Evolutionary conservation across 1,284 basidiomycete genomes (phyloP).

Genomic region (Erythrobasidium hasegawianum): DNA sequence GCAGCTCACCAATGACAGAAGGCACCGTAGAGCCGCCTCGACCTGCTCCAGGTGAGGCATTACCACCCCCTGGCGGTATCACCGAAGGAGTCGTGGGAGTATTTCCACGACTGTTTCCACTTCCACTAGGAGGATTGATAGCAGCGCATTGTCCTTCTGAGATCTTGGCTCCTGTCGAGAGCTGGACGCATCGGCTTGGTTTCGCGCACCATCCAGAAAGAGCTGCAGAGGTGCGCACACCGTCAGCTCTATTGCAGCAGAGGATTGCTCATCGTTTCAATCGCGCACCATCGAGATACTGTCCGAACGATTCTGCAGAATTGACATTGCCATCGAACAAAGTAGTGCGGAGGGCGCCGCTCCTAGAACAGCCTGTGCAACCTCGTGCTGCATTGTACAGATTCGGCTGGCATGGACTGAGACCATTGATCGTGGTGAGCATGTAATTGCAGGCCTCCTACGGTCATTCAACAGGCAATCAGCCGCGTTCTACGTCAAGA

Average conservation of each 20-base stretch:
- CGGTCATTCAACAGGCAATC: too few relatives aligned
- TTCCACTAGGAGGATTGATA: not conserved
- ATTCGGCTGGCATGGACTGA: slow-evolving; percentile 12
- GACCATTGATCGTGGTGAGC: slow-evolving; percentile 17
- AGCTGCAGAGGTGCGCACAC: too few relatives aligned
- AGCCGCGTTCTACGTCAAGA: too few relatives aligned
- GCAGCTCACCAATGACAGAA: slow-evolving; percentile 16
- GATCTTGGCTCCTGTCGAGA: slow-evolving; percentile 6
- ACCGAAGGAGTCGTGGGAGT: not conserved
- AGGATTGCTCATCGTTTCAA: too few relatives aligned
- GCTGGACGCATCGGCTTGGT: slow-evolving; percentile 16
- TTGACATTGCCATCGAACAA: slow-evolving; percentile 5
- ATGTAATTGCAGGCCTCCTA: slow-evolving; percentile 22
- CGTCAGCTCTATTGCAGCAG: too few relatives aligned
- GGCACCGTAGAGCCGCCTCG: not conserved
- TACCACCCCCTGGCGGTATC: not conserved
- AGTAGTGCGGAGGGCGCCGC: slow-evolving; percentile 15
- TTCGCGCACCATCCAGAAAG: slow-evolving; percentile 14
- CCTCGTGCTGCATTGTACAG: slow-evolving; percentile 13
- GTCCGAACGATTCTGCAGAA: too few relatives aligned
- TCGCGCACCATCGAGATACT: slow-evolving; percentile 1
- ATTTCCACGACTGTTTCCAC: too few relatives aligned
- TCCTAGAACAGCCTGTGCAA: slow-evolving; percentile 5
- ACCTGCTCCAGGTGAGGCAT: not conserved
- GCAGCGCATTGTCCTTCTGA: slow-evolving; percentile 11